These are phyloP conservation scores for Euphrasia confusa DNA, from an alignment of 257 asterid species.

Conservation along the genomic window DNA sequence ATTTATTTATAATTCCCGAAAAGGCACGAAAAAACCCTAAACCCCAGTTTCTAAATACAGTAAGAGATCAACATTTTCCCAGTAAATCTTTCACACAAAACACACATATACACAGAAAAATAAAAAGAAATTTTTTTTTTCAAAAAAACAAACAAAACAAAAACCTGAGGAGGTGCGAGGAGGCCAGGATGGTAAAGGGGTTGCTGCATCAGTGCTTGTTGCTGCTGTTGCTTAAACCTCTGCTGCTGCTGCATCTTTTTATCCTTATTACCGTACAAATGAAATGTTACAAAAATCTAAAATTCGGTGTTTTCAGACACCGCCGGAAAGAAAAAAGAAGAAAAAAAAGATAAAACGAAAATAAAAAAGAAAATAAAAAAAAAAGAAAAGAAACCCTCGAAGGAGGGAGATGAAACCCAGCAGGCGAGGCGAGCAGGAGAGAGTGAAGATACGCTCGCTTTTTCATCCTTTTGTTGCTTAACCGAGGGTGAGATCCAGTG, in stretches of 20 bases:
- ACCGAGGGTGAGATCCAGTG: slow-evolving; percentile 15
- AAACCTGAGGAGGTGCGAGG: no score
- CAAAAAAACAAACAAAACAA: neutral
- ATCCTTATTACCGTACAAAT: slow-evolving; percentile 11
- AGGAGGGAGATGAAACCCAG: slow-evolving; percentile 16
- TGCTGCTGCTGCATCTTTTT: slow-evolving; percentile 47
- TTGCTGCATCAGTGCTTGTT: slow-evolving; percentile 77
- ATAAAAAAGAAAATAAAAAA: slow-evolving; percentile 11
- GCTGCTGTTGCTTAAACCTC: slow-evolving; percentile 69
- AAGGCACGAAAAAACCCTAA: neutral
- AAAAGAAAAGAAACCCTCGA: slow-evolving; percentile 44
- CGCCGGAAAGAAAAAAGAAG: slow-evolving; percentile 1
- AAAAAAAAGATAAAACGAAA: slow-evolving; percentile 16
- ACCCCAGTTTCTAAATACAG: neutral
- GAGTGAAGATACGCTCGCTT: slow-evolving; percentile 21
- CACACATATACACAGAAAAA: neutral
- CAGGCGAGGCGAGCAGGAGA: slow-evolving; percentile 2
- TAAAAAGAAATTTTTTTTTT: no score
- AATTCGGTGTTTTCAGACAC: slow-evolving; percentile 1
- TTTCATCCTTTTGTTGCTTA: slow-evolving; percentile 7
- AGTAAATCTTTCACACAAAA: neutral
- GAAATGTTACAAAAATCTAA: neutral
- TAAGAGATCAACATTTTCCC: neutral
- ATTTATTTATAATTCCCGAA: neutral
- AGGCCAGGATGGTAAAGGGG: slow-evolving; percentile 78